phyloP scores from a whole-genome alignment of 768 basidiomycete genomes.

The Hydnomerulius pinastri region DNA sequence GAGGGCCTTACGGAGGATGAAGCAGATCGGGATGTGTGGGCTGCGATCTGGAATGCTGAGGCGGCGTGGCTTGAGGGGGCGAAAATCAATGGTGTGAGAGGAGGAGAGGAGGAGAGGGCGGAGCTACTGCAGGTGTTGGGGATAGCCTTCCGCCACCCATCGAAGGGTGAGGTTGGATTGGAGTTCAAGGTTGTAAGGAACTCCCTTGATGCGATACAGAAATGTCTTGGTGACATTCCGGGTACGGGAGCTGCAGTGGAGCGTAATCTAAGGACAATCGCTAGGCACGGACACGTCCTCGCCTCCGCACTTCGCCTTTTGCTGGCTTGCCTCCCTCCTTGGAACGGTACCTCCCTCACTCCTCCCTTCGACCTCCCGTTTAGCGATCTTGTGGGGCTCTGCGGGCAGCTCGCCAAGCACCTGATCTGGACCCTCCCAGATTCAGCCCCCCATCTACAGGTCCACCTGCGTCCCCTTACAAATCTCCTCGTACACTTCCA shows the following conservation, averaged over 20 bases:
- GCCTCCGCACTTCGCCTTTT: constrained; percentile 59
- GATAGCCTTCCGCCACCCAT: constrained; percentile 47
- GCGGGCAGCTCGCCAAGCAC: constrained; percentile 50
- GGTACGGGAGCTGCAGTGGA: constrained; percentile 3
- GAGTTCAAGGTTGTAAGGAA: constrained; percentile 39
- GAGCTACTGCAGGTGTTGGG: constrained; percentile 37
- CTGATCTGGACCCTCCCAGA: constrained; percentile 47
- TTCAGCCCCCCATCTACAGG: constrained; percentile 7
- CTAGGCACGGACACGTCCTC: constrained; percentile 38
- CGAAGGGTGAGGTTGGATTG: constrained; percentile 18
- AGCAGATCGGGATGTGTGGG: constrained; percentile 31
- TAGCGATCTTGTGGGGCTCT: constrained; percentile 51
- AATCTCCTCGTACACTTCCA: constrained; percentile 56
- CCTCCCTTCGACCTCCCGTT: constrained; percentile 70
- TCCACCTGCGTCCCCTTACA: constrained; percentile 50
- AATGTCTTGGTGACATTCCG: constrained; percentile 21
- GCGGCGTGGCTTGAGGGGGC: constrained; percentile 79
- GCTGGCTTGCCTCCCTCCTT: constrained; percentile 55
- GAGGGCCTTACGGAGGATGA: constrained; percentile 33
- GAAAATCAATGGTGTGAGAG: constrained; percentile 65
- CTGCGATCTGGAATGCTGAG: constrained; percentile 39
- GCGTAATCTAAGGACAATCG: constrained; percentile 30
- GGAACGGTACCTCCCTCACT: constrained; percentile 37
- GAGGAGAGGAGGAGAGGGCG: constrained; percentile 64
- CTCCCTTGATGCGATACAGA: constrained; percentile 37